A percentile compares a stretch with the other conserved stretches of the same genome.
phyloP scores from a whole-genome alignment of 805 yeast species.

The Tetrapisispora arboricola region DNA sequence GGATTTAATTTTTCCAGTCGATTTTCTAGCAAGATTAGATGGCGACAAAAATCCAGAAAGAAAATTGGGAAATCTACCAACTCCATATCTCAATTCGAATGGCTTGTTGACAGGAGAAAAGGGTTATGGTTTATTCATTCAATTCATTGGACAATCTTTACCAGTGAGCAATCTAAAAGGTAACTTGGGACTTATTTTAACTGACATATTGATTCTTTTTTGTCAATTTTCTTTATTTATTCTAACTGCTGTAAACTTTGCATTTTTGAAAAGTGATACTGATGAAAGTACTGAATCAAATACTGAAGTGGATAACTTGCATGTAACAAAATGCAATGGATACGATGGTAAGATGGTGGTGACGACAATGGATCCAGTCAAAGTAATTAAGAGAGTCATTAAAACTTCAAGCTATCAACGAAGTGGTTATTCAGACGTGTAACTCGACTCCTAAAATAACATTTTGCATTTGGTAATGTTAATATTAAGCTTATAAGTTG shows the following conservation, averaged over 20 bases:
- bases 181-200: slow-evolving; percentile 23
- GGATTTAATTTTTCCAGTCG: slow-evolving; percentile 23
- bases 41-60: slow-evolving; percentile 13
- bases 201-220: slow-evolving; percentile 22
- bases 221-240: slow-evolving; percentile 19
- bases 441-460: background rate
- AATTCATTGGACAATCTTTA: slow-evolving; percentile 38
- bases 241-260: slow-evolving; percentile 22
- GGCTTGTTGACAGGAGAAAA: slow-evolving; percentile 24
- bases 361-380: slow-evolving; percentile 29
- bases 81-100: slow-evolving; percentile 19
- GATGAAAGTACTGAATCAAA: slow-evolving; percentile 2
- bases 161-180: slow-evolving; percentile 28
- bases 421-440: slow-evolving; percentile 3
- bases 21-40: slow-evolving; percentile 29
- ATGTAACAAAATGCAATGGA: slow-evolving; percentile 31
- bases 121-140: slow-evolving; percentile 33
- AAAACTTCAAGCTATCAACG: background rate
- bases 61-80: slow-evolving; percentile 24
- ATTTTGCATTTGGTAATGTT: background rate
- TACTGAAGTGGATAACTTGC: slow-evolving; percentile 7
- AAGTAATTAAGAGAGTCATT: slow-evolving; percentile 18
- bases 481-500: background rate
- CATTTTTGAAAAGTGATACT: slow-evolving; percentile 13
- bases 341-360: slow-evolving; percentile 35